Conservation (phyloP, 2,329 filamentous ascomycete species). For the Nothopassalora personata region DNA sequence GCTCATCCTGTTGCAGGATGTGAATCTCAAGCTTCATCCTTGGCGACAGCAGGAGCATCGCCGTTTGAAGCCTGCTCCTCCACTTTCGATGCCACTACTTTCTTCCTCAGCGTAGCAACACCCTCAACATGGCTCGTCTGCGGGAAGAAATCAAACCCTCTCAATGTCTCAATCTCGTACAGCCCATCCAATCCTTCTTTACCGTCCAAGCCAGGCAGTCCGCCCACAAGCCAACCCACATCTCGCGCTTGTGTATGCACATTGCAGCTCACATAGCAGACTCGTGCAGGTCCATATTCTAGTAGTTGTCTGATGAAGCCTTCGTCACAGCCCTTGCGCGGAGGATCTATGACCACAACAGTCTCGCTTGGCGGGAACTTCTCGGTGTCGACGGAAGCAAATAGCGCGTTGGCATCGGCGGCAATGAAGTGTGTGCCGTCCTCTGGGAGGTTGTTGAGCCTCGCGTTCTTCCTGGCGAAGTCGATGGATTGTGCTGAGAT, state of each 20-base stretch:
- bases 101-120: constrained; percentile 53
- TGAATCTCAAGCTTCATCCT: not conserved
- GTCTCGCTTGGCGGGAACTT: constrained; percentile 73
- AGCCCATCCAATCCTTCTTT: constrained; percentile 36
- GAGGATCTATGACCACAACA: constrained; percentile 92
- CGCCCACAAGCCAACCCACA: constrained; percentile 78
- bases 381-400: constrained; percentile 56
- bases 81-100: constrained; percentile 6
- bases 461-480: constrained; percentile 73
- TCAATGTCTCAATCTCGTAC: constrained; percentile 85
- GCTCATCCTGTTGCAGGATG: too few species aligned
- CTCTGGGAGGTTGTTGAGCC: constrained; percentile 63
- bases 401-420: constrained; percentile 79
- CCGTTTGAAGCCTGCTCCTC: not conserved
- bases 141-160: constrained; percentile 96
- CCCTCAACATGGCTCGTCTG: constrained; percentile 69
- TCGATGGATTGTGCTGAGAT: constrained; percentile 73
- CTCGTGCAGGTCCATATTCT: constrained; percentile 66
- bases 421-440: constrained; percentile 77
- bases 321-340: constrained; percentile 86
- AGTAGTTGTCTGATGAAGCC: constrained; percentile 78
- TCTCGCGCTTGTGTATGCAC: constrained; percentile 96
- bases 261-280: constrained; percentile 96
- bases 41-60: not conserved
- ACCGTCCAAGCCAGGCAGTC: constrained; percentile 42